Percentiles rank a stretch among this genome's conserved stretches.
Conservation (phyloP, 176 grass and related monocot species). For the Olyra latifolia region DNA sequence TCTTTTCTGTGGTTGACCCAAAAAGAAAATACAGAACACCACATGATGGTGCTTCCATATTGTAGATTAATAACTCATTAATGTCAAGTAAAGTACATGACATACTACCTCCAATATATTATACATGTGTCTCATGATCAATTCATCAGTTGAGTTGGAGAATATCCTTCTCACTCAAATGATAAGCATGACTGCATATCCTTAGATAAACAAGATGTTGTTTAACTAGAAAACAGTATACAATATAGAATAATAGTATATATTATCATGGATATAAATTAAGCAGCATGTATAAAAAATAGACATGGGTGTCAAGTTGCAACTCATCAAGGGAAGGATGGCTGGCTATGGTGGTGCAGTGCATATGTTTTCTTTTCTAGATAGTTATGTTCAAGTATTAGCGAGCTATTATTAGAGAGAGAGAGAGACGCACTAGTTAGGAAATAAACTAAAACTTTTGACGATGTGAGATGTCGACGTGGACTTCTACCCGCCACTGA, state of each 20-base stretch:
- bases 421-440: slow-evolving; percentile 38
- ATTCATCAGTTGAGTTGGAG: not conserved
- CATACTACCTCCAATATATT: not conserved
- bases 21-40: not conserved
- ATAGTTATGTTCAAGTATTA: not conserved
- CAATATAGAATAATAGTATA: not conserved
- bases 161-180: not conserved
- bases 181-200: not conserved
- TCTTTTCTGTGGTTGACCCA: not conserved
- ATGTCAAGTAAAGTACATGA: not conserved
- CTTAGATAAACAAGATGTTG: not conserved
- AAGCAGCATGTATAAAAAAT: not conserved
- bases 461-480: not conserved
- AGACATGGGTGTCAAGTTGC: not conserved
- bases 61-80: slow-evolving; percentile 12
- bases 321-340: not conserved
- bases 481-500: slow-evolving; percentile 26
- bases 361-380: not conserved
- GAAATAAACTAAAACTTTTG: slow-evolving; percentile 21
- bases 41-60: slow-evolving; percentile 1
- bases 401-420: not conserved
- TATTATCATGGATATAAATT: not conserved
- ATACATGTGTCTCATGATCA: not conserved
- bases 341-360: not conserved
- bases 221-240: slow-evolving; percentile 6